Evolutionary conservation across 257 asterid genomes (phyloP), one percentile per base, ranked within the genome.

Genomic region (Asclepias syriaca): DNA sequence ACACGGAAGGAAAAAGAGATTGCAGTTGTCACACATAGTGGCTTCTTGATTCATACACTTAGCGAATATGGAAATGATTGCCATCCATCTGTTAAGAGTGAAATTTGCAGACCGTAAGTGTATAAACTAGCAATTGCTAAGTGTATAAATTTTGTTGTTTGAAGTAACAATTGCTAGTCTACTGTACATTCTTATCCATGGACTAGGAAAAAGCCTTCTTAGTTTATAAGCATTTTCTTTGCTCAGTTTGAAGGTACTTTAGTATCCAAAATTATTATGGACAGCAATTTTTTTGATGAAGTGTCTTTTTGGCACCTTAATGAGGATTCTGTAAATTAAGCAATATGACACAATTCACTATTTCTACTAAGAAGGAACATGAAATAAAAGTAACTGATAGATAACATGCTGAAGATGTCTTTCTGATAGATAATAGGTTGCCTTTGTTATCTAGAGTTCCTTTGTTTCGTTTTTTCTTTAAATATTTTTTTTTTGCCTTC

Each of bases 1-100:
- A 87, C 93, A n/a, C 83, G 96, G 68, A 80, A 91, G 77, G 98
- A 94, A 87, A 88, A 87, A 48, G 97, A 94, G 84, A 94, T 94
- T 80, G 97, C 91, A 56, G 87, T 94, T 75, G 96, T 94, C 68
- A 91, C 96, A 59, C 98, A 94, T 39, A 87, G 93, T 76, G 97
- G 89, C 71, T 89, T 91, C 78, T 81, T 94, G 80, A 71, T 83
- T 65, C 96, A 91, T 59, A 85, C 93, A 15, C 87, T 94, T 15
- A 55, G 80, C 58, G 76, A 81, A 77, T 91, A 81, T 81, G 98
- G 97, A 75, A 70, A 74, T 74, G 97, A 91, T 77, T 88, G 98
- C 51, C 90, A 91, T 79, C 86, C 89, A 78, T 67, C 87, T 27
- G 79, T 89, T 77, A 85, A 88, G 85, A 77, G n/a, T 68, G 97